Evolutionary conservation across 176 grass and related monocot species (phyloP).

Genomic region (Phyllostachys edulis): DNA sequence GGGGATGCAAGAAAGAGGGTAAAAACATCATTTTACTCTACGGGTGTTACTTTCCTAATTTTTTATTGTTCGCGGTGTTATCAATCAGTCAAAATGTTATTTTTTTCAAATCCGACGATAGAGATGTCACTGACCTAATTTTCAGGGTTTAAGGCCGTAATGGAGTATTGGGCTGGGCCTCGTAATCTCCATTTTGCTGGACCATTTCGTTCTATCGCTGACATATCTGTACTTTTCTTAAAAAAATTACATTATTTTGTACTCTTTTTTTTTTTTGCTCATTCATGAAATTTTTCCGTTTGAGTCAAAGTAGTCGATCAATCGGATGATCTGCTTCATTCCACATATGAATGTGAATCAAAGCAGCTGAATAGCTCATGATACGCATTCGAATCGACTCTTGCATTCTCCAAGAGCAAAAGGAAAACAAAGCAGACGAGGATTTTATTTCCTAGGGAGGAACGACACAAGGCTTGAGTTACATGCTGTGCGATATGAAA

Average conservation of each 20-base stretch:
- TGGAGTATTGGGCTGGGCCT: not conserved
- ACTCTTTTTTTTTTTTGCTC: no score
- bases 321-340: not conserved
- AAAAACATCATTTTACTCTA: no score
- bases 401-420: not conserved
- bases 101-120: no score
- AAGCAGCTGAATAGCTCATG: not conserved
- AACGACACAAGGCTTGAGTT: not conserved
- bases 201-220: not conserved
- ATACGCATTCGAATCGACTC: not conserved
- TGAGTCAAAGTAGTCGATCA: not conserved
- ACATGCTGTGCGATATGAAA: not conserved
- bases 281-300: not conserved
- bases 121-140: no score
- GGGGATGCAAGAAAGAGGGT: no score
- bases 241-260: no score
- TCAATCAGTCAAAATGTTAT: no score
- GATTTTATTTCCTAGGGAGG: conserved; percentile 14
- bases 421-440: not conserved
- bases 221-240: not conserved
- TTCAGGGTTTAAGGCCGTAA: conserved; percentile 34
- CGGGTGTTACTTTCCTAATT: no score
- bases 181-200: not conserved
- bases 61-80: no score
- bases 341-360: not conserved